phyloP scores from a whole-genome alignment of 2,329 filamentous ascomycete genomes.

The Coniochaeta sp. region DNA sequence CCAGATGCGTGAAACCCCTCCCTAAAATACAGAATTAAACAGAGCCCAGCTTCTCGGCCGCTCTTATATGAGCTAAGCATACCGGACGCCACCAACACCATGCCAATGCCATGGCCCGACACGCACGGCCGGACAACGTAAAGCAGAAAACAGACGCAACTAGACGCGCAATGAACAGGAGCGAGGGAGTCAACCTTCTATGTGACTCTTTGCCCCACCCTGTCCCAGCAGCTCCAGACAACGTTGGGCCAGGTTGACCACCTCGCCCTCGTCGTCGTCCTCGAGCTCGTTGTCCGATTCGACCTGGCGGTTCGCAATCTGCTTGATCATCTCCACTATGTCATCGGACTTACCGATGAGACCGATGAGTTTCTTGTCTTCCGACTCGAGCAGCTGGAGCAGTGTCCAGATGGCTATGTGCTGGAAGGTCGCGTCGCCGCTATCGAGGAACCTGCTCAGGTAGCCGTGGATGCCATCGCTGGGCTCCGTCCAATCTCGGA shows the following conservation, averaged over 20 bases:
- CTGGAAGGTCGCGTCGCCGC: slow-evolving; percentile 94
- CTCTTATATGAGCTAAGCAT: slow-evolving; percentile 19
- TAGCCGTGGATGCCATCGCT: slow-evolving; percentile 95
- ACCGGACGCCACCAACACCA: slow-evolving; percentile 35
- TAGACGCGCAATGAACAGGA: not conserved
- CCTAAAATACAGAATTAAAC: slow-evolving; percentile 14
- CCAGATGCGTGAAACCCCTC: not conserved
- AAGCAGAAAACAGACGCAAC: slow-evolving; percentile 11
- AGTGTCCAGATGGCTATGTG: slow-evolving; percentile 99
- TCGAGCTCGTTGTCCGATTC: slow-evolving; percentile 81
- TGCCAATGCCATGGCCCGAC: slow-evolving; percentile 29
- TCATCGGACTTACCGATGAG: slow-evolving; percentile 86
- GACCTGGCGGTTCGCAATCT: slow-evolving; percentile 82
- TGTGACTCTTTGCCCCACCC: slow-evolving; percentile 67
- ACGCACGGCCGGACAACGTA: slow-evolving; percentile 20
- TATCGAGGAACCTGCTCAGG: slow-evolving; percentile 83
- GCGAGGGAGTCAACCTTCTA: slow-evolving; percentile 56
- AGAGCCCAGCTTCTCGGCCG: slow-evolving; percentile 12
- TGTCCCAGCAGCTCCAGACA: slow-evolving; percentile 83
- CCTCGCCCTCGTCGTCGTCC: slow-evolving; percentile 88
- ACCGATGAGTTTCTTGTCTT: slow-evolving; percentile 81
- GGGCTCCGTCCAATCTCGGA: slow-evolving; percentile 87
- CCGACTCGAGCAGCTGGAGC: slow-evolving; percentile 89
- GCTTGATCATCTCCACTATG: slow-evolving; percentile 84
- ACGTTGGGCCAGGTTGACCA: slow-evolving; percentile 81